Evolutionary conservation across 1,284 basidiomycete species (phyloP).

Genomic region (Naganishia sp.): DNA sequence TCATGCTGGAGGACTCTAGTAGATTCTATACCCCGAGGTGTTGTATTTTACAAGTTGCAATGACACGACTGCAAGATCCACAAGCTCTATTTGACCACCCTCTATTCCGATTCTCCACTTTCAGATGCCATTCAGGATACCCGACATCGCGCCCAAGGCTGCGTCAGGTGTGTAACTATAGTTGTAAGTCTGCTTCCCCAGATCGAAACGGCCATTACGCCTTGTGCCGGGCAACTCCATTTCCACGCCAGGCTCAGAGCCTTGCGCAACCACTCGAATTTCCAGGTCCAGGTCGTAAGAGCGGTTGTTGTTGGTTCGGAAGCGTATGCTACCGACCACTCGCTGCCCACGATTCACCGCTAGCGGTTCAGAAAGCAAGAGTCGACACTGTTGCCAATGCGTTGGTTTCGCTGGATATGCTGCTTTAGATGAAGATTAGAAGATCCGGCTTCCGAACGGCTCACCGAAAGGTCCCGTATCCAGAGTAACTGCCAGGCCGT

Average conservation of each 20-base stretch:
- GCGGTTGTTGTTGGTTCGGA: conserved; percentile 49
- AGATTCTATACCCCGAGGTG: neutral
- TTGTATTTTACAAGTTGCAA: conserved; percentile 3
- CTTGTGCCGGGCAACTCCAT: conserved; percentile 41
- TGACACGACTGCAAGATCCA: neutral
- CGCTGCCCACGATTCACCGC: conserved; percentile 52
- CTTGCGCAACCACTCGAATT: conserved; percentile 42
- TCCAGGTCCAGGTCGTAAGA: conserved; percentile 52
- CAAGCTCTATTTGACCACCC: neutral
- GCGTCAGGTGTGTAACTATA: conserved; percentile 30
- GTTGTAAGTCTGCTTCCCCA: conserved; percentile 53
- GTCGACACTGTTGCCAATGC: conserved; percentile 53
- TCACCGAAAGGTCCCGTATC: conserved; percentile 51
- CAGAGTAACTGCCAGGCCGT: conserved; percentile 47
- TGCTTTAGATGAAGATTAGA: neutral
- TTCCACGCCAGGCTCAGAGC: conserved; percentile 35
- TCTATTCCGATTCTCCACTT: neutral
- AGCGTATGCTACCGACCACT: conserved; percentile 46
- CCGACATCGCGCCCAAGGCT: conserved; percentile 9
- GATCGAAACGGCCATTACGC: conserved; percentile 44
- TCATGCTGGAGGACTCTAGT: neutral
- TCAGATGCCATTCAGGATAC: conserved; percentile 8
- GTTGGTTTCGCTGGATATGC: conserved; percentile 43
- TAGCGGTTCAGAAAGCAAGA: conserved; percentile 52
- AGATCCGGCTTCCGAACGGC: conserved; percentile 16